Evolutionary conservation across 2,329 filamentous ascomycete genomes (phyloP).

Genomic region (Aspergillus hiratsukae): DNA sequence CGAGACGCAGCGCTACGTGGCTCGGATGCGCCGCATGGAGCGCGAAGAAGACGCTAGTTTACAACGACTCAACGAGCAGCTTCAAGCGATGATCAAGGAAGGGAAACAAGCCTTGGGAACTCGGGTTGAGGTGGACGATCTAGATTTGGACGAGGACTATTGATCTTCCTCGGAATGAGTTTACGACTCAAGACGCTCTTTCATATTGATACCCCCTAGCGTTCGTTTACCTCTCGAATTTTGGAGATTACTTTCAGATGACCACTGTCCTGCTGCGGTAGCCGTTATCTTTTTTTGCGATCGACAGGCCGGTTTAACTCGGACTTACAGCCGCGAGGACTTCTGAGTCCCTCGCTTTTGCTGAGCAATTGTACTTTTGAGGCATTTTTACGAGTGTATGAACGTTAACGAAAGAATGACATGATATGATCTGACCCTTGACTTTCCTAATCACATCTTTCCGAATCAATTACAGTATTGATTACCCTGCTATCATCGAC

Average conservation of each 20-base stretch:
- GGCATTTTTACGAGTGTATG: neutral
- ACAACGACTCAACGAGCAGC: conserved; percentile 69
- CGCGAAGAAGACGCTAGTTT: conserved; percentile 74
- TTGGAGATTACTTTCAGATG: neutral
- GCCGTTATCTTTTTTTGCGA: neutral
- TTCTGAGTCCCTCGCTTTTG: neutral
- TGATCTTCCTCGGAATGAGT: neutral
- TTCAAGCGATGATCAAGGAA: conserved; percentile 83
- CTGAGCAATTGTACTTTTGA: neutral
- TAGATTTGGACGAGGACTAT: conserved; percentile 34
- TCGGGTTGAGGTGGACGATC: conserved; percentile 59
- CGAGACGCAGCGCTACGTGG: conserved; percentile 70
- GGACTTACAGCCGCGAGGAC: neutral
- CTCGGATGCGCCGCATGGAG: conserved; percentile 68
- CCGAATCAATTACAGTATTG: neutral
- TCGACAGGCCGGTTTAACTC: neutral
- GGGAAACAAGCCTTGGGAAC: conserved; percentile 81
- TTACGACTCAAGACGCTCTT: neutral
- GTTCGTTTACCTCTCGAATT: neutral
- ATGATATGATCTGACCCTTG: neutral
- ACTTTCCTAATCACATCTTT: neutral
- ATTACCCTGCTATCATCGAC: neutral
- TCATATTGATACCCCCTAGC: neutral
- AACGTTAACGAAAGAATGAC: neutral
- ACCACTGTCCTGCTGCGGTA: neutral